These are phyloP conservation scores for Closterium sp. DNA, from an alignment of 139 green algal species.

Conservation along the genomic window DNA sequence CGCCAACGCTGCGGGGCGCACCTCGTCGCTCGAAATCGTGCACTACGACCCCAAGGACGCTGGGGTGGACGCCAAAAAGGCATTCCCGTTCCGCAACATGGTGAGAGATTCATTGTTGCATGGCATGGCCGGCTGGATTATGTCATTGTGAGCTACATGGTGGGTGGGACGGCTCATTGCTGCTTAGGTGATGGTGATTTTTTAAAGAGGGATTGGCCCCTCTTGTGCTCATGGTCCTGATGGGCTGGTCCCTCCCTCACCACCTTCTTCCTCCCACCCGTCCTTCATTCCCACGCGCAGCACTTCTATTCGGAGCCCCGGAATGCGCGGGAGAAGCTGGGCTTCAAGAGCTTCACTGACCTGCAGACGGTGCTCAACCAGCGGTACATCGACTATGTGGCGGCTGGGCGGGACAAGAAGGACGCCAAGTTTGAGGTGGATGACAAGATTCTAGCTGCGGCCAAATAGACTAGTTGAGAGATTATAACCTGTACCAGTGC, in stretches of 20 bases:
- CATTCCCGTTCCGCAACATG: slow-evolving; percentile 59
- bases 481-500: neutral
- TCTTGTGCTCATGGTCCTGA: no score
- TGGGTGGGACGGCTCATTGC: neutral
- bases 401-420: slow-evolving; percentile 54
- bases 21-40: slow-evolving; percentile 51
- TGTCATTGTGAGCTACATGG: no score
- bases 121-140: neutral
- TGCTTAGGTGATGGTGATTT: no score
- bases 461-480: slow-evolving; percentile 26
- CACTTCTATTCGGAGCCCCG: slow-evolving; percentile 59
- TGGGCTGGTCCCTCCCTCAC: neutral
- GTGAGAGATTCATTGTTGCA: slow-evolving; percentile 4
- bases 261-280: neutral
- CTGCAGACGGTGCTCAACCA: slow-evolving; percentile 52
- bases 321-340: slow-evolving; percentile 50
- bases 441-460: slow-evolving; percentile 56
- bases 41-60: slow-evolving; percentile 59
- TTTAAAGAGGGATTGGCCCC: no score
- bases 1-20: slow-evolving; percentile 52
- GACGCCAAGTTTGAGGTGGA: slow-evolving; percentile 59
- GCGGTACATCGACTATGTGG: slow-evolving; percentile 51
- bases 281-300: slow-evolving; percentile 18
- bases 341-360: slow-evolving; percentile 32
- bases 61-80: slow-evolving; percentile 63